Evolutionary conservation across 129 eudicot species (phyloP).

Genomic region (Cynara cardunculus): DNA sequence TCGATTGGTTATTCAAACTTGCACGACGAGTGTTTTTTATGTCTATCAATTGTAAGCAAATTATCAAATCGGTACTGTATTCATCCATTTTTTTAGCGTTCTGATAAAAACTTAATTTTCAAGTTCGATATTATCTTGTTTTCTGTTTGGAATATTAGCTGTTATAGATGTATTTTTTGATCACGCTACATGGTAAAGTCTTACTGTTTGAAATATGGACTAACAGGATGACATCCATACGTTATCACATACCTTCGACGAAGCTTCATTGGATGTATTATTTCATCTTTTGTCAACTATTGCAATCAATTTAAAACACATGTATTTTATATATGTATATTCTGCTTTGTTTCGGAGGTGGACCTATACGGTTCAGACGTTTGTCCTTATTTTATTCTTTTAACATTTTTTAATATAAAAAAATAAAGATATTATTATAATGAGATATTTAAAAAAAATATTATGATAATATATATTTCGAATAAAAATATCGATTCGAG

Average conservation of each 20-base stretch:
- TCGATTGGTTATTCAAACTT: neutral
- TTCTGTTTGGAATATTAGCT: neutral
- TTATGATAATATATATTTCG: neutral
- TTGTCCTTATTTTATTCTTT: neutral
- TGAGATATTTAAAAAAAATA: neutral
- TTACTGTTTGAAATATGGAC: neutral
- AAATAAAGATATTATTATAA: neutral
- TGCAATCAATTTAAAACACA: neutral
- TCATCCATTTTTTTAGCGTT: neutral
- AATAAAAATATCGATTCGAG: neutral
- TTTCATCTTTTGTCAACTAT: neutral
- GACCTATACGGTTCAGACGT: neutral
- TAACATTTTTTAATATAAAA: neutral
- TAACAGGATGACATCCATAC: no score
- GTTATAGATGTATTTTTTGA: neutral
- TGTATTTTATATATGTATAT: neutral
- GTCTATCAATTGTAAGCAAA: neutral
- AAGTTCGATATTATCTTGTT: neutral
- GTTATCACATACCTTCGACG: neutral
- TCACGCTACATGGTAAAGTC: neutral
- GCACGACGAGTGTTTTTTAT: no score
- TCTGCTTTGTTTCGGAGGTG: neutral
- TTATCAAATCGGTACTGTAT: neutral
- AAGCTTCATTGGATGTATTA: neutral
- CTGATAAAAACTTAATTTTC: neutral